Conservation (phyloP, 352 stramenopile genomes). For the Globisporangium nodosum region DNA sequence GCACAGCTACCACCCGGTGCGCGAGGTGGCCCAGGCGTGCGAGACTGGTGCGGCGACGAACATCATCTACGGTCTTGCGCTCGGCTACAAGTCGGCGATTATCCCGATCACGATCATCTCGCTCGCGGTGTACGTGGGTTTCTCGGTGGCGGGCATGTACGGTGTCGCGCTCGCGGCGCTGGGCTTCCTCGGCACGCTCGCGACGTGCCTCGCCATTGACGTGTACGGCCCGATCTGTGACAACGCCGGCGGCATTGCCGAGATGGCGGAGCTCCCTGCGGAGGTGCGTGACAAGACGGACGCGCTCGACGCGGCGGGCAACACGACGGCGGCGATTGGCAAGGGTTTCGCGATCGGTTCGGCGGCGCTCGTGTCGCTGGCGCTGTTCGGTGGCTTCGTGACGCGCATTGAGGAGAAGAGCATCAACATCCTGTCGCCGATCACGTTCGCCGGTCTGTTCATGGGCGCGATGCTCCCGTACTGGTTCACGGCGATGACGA, state of each 20-base stretch:
- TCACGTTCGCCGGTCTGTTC: constrained; percentile 98
- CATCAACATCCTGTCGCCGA: constrained; percentile 97
- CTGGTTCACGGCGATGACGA: constrained; percentile 99
- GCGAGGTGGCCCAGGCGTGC: constrained; percentile 95
- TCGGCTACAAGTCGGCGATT: constrained; percentile 99
- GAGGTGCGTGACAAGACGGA: constrained; percentile 99
- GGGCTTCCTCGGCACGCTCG: constrained; percentile 98
- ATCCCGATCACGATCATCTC: constrained; percentile 98
- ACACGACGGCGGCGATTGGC: constrained; percentile 98
- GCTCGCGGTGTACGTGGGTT: constrained; percentile 97
- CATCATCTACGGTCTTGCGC: constrained; percentile 99
- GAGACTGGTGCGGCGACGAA: constrained; percentile 98
- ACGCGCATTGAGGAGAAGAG: constrained; percentile 92
- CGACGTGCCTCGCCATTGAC: constrained; percentile 98
- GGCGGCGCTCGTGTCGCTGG: constrained; percentile 97
- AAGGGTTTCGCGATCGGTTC: constrained; percentile 99
- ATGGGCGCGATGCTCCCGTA: constrained; percentile 99
- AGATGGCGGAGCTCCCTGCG: constrained; percentile 97
- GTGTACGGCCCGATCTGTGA: constrained; percentile 99
- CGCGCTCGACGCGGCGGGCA: constrained; percentile 98
- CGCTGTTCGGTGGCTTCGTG: constrained; percentile 98
- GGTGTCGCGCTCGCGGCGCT: constrained; percentile 95
- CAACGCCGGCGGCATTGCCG: constrained; percentile 98
- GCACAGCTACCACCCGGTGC: constrained; percentile 94
- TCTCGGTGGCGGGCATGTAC: constrained; percentile 97